A percentile compares a stretch with the other conserved stretches of the same genome.
These are phyloP conservation scores for Cystofilobasidium ferigula DNA, from an alignment of 768 basidiomycete genomes.

Conservation along the genomic window DNA sequence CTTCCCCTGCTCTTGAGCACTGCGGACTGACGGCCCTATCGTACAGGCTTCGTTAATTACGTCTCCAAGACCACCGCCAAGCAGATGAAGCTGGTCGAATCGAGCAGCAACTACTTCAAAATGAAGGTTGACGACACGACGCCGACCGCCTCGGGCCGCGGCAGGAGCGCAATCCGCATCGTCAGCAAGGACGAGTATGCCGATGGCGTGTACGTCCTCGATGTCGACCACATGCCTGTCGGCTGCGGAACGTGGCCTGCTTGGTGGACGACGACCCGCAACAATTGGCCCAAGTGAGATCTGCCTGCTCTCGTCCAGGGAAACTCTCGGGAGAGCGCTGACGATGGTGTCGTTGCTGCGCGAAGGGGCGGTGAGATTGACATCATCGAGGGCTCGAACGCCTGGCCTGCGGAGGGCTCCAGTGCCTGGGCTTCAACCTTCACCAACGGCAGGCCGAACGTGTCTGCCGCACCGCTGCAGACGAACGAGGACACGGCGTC, in stretches of 20 bases:
- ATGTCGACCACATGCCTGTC: slow-evolving; percentile 37
- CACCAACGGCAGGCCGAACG: slow-evolving; percentile 14
- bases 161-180: slow-evolving; percentile 35
- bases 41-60: slow-evolving; percentile 30
- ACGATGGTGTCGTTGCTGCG: too few relatives aligned
- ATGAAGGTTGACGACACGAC: slow-evolving; percentile 34
- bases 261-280: slow-evolving; percentile 35
- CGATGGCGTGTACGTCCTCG: slow-evolving; percentile 38
- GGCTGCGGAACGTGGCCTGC: slow-evolving; percentile 40
- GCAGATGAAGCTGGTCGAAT: slow-evolving; percentile 26
- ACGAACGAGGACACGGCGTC: slow-evolving; percentile 27
- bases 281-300: slow-evolving; percentile 32
- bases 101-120: slow-evolving; percentile 29
- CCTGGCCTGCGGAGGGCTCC: slow-evolving; percentile 29
- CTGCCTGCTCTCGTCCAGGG: too few relatives aligned
- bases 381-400: slow-evolving; percentile 37
- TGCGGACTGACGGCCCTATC: neutral
- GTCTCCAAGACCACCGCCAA: slow-evolving; percentile 31
- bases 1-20: slow-evolving; percentile 3
- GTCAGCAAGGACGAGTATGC: slow-evolving; percentile 34
- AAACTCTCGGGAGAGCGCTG: too few relatives aligned
- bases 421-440: slow-evolving; percentile 32
- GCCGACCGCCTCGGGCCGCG: slow-evolving; percentile 31
- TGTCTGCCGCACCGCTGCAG: slow-evolving; percentile 11
- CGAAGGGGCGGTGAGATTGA: slow-evolving; percentile 37